A percentile compares a stretch with the other conserved stretches of the same genome.
Conservation (phyloP, 495 filamentous ascomycete genomes). For the Annulohypoxylon stygium region DNA sequence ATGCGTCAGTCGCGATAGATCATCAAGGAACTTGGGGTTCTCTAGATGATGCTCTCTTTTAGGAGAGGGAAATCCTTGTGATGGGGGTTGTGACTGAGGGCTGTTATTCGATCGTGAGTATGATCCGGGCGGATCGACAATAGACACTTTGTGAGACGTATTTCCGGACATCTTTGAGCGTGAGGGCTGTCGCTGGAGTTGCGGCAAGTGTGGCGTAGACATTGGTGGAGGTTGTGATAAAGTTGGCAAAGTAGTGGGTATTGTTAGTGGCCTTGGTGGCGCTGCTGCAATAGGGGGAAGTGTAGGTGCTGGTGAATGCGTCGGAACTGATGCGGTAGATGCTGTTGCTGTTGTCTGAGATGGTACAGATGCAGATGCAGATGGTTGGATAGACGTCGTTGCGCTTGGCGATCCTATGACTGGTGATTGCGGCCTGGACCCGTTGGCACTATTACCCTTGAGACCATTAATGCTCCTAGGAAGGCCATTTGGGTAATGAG, state of each 20-base stretch:
- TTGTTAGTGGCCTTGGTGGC: conserved; percentile 25
- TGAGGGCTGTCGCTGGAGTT: not conserved
- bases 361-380: not conserved
- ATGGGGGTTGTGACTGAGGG: not conserved
- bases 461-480: conserved; percentile 44
- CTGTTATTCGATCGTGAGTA: conserved; percentile 23
- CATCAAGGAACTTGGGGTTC: conserved; percentile 58
- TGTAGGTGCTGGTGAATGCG: not conserved
- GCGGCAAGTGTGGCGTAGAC: not conserved
- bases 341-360: not conserved
- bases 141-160: conserved; percentile 51
- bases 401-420: conserved; percentile 5
- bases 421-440: conserved; percentile 6
- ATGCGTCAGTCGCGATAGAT: conserved; percentile 58
- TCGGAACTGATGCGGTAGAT: not conserved
- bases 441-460: conserved; percentile 21
- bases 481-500: conserved; percentile 40
- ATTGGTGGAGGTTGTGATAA: conserved; percentile 14
- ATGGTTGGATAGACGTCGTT: conserved; percentile 27
- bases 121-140: conserved; percentile 57
- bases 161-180: conserved; percentile 21
- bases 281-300: conserved; percentile 8
- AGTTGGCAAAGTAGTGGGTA: conserved; percentile 22
- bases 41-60: conserved; percentile 51
- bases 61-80: conserved; percentile 58